Conservation (phyloP, 2,329 filamentous ascomycete genomes). For the Cadophora gregata region DNA sequence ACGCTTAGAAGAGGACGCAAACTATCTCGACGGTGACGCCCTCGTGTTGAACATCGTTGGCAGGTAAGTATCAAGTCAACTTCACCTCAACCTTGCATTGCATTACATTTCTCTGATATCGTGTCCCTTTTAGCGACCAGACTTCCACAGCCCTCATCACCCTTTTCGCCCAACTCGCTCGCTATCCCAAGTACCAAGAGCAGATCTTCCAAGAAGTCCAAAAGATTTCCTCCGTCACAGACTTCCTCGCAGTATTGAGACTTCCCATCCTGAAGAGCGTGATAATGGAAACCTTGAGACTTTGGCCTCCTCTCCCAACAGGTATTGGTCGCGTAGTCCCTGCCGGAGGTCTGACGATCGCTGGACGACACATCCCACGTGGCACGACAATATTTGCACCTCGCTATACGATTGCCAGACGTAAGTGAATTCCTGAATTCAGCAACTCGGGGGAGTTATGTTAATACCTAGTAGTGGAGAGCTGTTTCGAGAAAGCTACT, state of each 20-base stretch:
- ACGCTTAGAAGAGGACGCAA: not conserved
- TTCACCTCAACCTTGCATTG: no score
- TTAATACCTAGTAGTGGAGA: not conserved
- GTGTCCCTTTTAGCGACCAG: not conserved
- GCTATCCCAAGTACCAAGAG: not conserved
- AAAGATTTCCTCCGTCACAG: not conserved
- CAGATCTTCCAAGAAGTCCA: not conserved
- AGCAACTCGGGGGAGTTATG: not conserved
- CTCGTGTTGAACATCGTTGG: constrained; percentile 5
- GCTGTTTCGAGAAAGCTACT: not conserved
- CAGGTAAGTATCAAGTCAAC: not conserved
- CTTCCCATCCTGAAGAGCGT: constrained; percentile 41
- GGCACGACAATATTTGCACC: constrained; percentile 10
- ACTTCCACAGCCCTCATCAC: not conserved
- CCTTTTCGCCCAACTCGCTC: not conserved
- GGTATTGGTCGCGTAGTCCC: constrained; percentile 47
- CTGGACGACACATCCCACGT: constrained; percentile 7
- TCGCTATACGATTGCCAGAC: constrained; percentile 8
- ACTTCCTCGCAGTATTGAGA: not conserved
- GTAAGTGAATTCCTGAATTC: not conserved
- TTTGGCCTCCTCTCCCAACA: constrained; percentile 46
- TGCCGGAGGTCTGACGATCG: constrained; percentile 39
- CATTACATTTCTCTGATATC: not conserved
- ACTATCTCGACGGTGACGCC: constrained; percentile 1
- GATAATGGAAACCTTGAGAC: constrained; percentile 48